A percentile compares a stretch with the other conserved stretches of the same genome.
Evolutionary conservation across 2,329 filamentous ascomycete genomes (phyloP).

Genomic region (Tolypocladium endophyticum): DNA sequence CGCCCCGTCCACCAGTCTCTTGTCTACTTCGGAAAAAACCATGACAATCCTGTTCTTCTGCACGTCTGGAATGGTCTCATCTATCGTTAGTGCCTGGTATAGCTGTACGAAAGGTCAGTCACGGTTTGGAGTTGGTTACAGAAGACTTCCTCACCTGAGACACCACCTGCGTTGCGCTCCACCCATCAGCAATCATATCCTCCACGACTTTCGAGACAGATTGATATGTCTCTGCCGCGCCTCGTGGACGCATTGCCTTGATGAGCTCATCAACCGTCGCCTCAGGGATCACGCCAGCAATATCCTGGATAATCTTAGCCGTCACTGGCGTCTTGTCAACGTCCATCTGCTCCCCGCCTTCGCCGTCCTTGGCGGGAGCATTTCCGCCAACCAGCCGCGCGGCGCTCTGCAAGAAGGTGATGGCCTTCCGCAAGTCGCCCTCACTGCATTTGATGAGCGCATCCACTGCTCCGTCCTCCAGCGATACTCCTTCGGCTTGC

Average conservation of each 20-base stretch:
- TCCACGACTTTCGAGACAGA: slow-evolving; percentile 71
- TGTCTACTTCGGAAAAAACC: slow-evolving; percentile 89
- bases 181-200: slow-evolving; percentile 89
- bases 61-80: slow-evolving; percentile 71
- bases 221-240: slow-evolving; percentile 55
- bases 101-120: slow-evolving; percentile 36
- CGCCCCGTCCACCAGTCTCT: slow-evolving; percentile 84
- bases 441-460: slow-evolving; percentile 81
- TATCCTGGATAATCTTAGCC: slow-evolving; percentile 77
- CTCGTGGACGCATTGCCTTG: slow-evolving; percentile 64
- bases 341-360: slow-evolving; percentile 53
- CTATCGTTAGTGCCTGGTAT: slow-evolving; percentile 72
- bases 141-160: slow-evolving; percentile 47
- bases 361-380: slow-evolving; percentile 32
- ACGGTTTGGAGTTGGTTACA: slow-evolving; percentile 1
- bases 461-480: slow-evolving; percentile 73
- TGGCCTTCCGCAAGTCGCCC: slow-evolving; percentile 90
- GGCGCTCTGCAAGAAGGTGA: slow-evolving; percentile 93
- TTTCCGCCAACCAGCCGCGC: slow-evolving; percentile 71
- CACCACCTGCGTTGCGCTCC: slow-evolving; percentile 86
- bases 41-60: slow-evolving; percentile 87
- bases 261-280: slow-evolving; percentile 60
- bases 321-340: slow-evolving; percentile 54
- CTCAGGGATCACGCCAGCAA: slow-evolving; percentile 85
- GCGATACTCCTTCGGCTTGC: slow-evolving; percentile 58